These are phyloP conservation scores for Lipomyces kockii DNA, from an alignment of 805 yeast species.

Conservation along the genomic window DNA sequence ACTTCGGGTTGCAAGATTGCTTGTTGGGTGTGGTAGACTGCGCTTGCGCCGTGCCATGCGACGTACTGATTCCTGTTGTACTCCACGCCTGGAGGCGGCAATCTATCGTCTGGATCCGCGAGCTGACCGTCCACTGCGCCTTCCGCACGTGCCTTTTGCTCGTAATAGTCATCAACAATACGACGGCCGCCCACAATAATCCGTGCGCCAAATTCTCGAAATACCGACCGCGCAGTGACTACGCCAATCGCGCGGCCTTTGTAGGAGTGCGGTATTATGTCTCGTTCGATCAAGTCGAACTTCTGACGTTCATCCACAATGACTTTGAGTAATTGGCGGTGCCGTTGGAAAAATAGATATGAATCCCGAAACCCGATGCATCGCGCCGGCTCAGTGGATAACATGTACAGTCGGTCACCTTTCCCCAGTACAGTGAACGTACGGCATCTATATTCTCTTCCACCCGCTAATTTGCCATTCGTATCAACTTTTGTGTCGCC, in stretches of 20 bases:
- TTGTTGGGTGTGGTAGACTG: slow-evolving; percentile 48
- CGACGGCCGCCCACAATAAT: slow-evolving; percentile 79
- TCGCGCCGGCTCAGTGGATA: slow-evolving; percentile 95
- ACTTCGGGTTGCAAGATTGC: slow-evolving; percentile 31
- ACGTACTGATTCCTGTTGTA: slow-evolving; percentile 57
- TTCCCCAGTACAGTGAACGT: slow-evolving; percentile 54
- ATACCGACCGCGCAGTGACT: slow-evolving; percentile 88
- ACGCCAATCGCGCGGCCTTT: slow-evolving; percentile 88
- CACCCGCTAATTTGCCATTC: slow-evolving; percentile 71
- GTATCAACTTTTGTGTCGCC: slow-evolving; percentile 77
- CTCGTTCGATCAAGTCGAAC: slow-evolving; percentile 77
- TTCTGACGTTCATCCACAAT: slow-evolving; percentile 78
- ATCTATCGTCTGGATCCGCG: slow-evolving; percentile 66
- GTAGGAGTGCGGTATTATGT: slow-evolving; percentile 83
- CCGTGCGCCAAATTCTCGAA: slow-evolving; percentile 88
- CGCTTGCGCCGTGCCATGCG: slow-evolving; percentile 57
- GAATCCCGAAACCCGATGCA: slow-evolving; percentile 94
- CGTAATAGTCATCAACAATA: slow-evolving; percentile 88
- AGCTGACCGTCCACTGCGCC: slow-evolving; percentile 73
- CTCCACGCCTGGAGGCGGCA: slow-evolving; percentile 51
- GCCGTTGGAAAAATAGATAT: slow-evolving; percentile 85
- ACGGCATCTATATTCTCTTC: slow-evolving; percentile 67
- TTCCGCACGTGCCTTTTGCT: slow-evolving; percentile 55
- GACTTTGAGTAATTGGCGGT: slow-evolving; percentile 72
- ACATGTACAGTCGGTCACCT: slow-evolving; percentile 80